Evolutionary conservation across 768 basidiomycete species (phyloP).

Genomic region (Trametopsis cervina): DNA sequence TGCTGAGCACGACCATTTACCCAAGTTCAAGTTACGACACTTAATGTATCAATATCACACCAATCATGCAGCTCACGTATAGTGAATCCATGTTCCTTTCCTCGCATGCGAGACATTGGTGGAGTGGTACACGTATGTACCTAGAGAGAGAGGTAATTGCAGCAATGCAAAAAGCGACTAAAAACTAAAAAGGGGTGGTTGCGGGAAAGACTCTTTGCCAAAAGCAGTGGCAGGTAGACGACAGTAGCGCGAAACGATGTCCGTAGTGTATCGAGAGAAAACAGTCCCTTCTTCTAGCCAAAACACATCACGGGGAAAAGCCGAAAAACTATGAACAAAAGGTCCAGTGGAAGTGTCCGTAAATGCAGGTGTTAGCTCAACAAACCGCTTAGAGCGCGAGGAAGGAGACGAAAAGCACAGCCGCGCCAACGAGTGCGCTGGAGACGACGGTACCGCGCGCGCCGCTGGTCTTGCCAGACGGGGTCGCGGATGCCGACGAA

Average conservation of each 20-base stretch:
- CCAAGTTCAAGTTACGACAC: no score
- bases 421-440: conserved; percentile 40
- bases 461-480: conserved; percentile 30
- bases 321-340: not conserved
- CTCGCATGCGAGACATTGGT: conserved; percentile 24
- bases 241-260: not conserved
- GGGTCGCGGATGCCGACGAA: conserved; percentile 10
- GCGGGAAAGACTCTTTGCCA: not conserved
- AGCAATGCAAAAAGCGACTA: conserved; percentile 5
- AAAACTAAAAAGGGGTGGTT: not conserved
- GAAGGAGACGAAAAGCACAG: conserved; percentile 40
- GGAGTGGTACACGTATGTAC: conserved; percentile 7
- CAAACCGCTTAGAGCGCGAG: conserved; percentile 23
- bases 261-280: not conserved
- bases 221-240: not conserved
- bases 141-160: conserved; percentile 4
- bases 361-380: not conserved
- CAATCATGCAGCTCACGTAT: no score
- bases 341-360: not conserved
- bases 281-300: not conserved
- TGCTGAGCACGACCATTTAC: no score
- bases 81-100: conserved; percentile 18
- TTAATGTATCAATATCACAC: no score
- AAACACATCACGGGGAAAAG: conserved; percentile 1
- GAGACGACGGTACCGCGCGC: conserved; percentile 44